These are phyloP conservation scores for Mucor irregularis DNA, from an alignment of 371 early-diverging fungal species.

Conservation along the genomic window DNA sequence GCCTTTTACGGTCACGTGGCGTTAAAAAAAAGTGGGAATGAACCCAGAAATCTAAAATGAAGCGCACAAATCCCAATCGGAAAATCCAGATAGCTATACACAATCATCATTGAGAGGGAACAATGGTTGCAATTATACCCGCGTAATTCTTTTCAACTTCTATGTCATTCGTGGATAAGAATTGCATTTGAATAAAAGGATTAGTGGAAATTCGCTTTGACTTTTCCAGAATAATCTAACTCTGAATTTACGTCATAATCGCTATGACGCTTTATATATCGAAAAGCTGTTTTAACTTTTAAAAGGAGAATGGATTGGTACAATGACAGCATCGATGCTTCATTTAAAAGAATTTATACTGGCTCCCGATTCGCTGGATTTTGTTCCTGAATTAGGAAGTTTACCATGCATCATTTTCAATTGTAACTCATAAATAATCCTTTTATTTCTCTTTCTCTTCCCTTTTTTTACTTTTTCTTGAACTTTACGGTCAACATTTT, in stretches of 20 bases:
- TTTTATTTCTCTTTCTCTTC: not conserved
- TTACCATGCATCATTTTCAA: constrained; percentile 1
- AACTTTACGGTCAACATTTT: not conserved
- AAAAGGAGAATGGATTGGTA: not conserved
- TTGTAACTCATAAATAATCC: not conserved
- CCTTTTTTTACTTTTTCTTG: not conserved
- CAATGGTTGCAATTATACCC: no score
- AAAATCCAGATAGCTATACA: no score
- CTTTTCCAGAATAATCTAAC: no score
- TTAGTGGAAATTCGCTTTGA: no score
- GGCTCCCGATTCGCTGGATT: constrained; percentile 7
- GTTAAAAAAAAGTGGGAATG: no score
- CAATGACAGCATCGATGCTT: constrained; percentile 11
- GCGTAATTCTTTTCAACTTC: no score
- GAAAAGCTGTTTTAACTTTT: not conserved
- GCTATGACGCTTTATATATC: not conserved
- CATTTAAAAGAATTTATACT: not conserved
- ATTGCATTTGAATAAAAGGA: no score
- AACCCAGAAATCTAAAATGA: no score
- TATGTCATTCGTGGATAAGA: no score
- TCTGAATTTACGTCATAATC: constrained; percentile 6
- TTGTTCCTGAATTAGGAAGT: constrained; percentile 10
- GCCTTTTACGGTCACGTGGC: no score
- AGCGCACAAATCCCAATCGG: no score
- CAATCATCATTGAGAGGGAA: no score